phyloP scores from a whole-genome alignment of 2,329 filamentous ascomycete genomes.

The Trichoderma sp. region DNA sequence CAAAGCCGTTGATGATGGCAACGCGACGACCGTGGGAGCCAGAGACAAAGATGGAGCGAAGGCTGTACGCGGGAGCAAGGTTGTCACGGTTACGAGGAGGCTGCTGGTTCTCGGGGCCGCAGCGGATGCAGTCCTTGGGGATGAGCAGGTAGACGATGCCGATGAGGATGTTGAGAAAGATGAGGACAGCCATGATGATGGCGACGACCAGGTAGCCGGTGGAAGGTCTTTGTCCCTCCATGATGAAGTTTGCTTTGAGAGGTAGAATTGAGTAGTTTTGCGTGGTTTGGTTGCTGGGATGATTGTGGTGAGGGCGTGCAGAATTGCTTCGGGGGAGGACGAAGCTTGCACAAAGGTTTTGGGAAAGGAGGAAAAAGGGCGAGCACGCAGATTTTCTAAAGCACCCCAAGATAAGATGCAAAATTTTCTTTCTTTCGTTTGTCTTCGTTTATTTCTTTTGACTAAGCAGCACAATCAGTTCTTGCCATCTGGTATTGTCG shows the following conservation, averaged over 20 bases:
- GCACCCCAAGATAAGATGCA: background rate
- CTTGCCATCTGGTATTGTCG: background rate
- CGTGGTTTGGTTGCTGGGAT: background rate
- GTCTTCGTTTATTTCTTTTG: background rate
- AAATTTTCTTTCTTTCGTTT: background rate
- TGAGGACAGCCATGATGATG: conserved; percentile 16
- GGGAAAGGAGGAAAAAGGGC: background rate
- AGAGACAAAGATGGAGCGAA: background rate
- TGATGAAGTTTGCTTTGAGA: background rate
- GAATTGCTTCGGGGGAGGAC: background rate
- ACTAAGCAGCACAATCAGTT: background rate
- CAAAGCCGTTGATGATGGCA: background rate
- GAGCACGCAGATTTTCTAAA: background rate
- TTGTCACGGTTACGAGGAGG: background rate
- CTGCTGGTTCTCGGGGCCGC: background rate
- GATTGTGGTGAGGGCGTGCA: background rate
- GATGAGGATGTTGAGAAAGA: conserved; percentile 23
- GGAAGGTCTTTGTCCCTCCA: background rate
- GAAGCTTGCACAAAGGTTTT: background rate
- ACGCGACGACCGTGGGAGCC: background rate
- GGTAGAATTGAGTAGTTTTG: background rate
- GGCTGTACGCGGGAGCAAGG: background rate
- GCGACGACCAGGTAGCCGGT: conserved; percentile 13
- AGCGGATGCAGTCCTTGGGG: background rate
- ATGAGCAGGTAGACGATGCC: background rate